Evolutionary conservation across 192 early-diverging fungal genomes (phyloP), one percentile per base, ranked within the genome.

Genomic region (Coemansia sp.): DNA sequence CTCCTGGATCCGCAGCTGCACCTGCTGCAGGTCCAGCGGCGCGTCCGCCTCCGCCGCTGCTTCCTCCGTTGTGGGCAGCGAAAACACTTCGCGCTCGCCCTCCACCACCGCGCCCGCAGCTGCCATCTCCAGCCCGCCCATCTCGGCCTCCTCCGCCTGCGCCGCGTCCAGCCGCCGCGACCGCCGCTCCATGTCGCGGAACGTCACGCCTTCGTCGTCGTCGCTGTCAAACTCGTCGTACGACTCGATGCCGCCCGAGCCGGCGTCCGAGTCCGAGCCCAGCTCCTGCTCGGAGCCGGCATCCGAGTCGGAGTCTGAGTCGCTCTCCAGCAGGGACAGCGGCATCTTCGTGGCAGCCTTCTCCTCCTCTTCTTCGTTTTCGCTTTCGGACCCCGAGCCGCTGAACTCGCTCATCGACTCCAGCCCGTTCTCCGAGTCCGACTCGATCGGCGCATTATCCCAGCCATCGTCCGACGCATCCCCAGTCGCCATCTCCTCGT

Each of bases 1-100:
- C 52, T 99, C 95, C 64, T 92, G 86, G 54, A 99, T 95, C 18
- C 95, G 90, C 38, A 86, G 85, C 42, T 91, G 87, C 44, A 97
- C 87, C 19, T 89, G 68, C 19, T 83, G 60, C 46, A 95, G 64
- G 66, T 97, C 91, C 33, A 83, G 82, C 40, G 82, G 81, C 29
- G 70, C 57, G n/a, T 83, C 80, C 35, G 85, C 78, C 11, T 87
- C 83, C 51, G 88, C 85, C 55, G 81, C 84, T 24, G 89, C 85
- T 12, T 89, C 80, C 21, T 79, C 87, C 3, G 55, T 81, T 23
- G 87, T 84, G 6, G 94, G 86, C 23, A 91, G 79, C 43, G 76
- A 29, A 31, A 82, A 73, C 5, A 69, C 29, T 46, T 65, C 69
- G 53, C 70, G 77, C 63, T 72, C 69, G 45, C 89, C 86, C 52